A percentile compares a stretch with the other conserved stretches of the same genome.
Conservation (phyloP, 2,329 filamentous ascomycete genomes). For the Purpureocillium lavendulum region DNA sequence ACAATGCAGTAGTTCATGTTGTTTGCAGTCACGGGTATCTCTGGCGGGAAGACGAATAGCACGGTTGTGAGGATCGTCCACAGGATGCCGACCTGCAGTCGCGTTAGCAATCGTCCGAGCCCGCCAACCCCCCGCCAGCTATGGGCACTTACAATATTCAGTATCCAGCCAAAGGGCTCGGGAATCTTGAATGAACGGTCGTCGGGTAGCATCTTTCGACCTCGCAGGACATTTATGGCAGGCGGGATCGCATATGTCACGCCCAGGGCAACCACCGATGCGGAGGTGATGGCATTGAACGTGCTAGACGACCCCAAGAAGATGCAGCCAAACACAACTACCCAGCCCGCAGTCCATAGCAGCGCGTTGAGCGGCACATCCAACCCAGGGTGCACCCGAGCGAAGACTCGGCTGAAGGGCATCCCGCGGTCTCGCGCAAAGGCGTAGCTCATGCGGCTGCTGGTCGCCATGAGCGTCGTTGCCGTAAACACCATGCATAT, state of each 20-base stretch:
- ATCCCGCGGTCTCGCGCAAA: constrained; percentile 59
- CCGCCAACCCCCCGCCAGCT: neutral
- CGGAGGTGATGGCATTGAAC: constrained; percentile 65
- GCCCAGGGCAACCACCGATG: constrained; percentile 65
- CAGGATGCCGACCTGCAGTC: constrained; percentile 38
- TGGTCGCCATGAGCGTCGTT: constrained; percentile 58
- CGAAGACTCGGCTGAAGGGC: constrained; percentile 53
- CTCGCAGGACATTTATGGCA: constrained; percentile 58
- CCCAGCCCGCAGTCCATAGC: constrained; percentile 49
- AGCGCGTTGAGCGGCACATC: constrained; percentile 62
- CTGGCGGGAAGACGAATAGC: constrained; percentile 67
- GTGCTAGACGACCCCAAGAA: constrained; percentile 59
- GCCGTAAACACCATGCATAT: constrained; percentile 58
- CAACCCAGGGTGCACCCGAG: constrained; percentile 51
- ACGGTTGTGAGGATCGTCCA: constrained; percentile 66
- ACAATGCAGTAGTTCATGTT: constrained; percentile 59
- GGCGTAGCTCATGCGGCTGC: constrained; percentile 58
- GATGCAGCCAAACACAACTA: constrained; percentile 62
- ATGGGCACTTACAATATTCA: constrained; percentile 15
- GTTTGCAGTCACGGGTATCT: constrained; percentile 50
- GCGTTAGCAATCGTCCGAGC: no score
- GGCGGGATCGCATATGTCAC: constrained; percentile 71
- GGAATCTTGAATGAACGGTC: constrained; percentile 26
- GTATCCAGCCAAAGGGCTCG: constrained; percentile 25
- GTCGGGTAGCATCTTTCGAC: constrained; percentile 56